Evolutionary conservation across 2,329 filamentous ascomycete species (phyloP).

Genomic region (Onygenales sp.): DNA sequence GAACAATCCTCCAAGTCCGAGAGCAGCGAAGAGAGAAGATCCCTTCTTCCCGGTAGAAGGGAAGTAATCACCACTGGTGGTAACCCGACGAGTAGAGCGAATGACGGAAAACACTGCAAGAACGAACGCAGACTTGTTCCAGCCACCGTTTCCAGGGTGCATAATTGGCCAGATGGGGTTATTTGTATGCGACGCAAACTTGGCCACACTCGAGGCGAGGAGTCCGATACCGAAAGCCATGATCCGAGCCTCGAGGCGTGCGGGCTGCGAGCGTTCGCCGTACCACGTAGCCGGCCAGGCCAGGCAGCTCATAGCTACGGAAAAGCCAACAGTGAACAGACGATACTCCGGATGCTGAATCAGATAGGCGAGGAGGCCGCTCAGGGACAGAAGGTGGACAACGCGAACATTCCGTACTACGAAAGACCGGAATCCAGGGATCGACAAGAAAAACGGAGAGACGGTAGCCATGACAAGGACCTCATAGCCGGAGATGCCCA

Average conservation of each 20-base stretch:
- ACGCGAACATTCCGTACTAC: constrained; percentile 59
- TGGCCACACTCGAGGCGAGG: constrained; percentile 74
- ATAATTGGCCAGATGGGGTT: constrained; percentile 96
- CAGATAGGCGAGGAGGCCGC: constrained; percentile 70
- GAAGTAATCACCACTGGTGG: constrained; percentile 41
- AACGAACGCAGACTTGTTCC: constrained; percentile 73
- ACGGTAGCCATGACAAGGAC: constrained; percentile 75
- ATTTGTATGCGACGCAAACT: constrained; percentile 89
- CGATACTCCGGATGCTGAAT: constrained; percentile 63
- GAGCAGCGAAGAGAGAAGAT: constrained; percentile 60
- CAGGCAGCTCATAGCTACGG: constrained; percentile 68
- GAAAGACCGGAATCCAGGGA: constrained; percentile 57
- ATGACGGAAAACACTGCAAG: constrained; percentile 68
- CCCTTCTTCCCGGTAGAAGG: constrained; percentile 49
- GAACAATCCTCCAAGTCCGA: constrained; percentile 73
- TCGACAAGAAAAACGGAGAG: constrained; percentile 68
- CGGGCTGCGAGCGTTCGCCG: constrained; percentile 63
- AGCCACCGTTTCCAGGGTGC: constrained; percentile 80
- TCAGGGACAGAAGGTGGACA: constrained; percentile 67
- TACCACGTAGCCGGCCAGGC: constrained; percentile 77
- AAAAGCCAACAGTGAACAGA: constrained; percentile 72
- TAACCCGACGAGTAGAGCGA: constrained; percentile 60
- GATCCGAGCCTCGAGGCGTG: constrained; percentile 70
- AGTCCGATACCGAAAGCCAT: constrained; percentile 74
- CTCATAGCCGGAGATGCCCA: constrained; percentile 97